Evolutionary conservation across 768 basidiomycete species (phyloP).

Genomic region (Lactarius evosmus): DNA sequence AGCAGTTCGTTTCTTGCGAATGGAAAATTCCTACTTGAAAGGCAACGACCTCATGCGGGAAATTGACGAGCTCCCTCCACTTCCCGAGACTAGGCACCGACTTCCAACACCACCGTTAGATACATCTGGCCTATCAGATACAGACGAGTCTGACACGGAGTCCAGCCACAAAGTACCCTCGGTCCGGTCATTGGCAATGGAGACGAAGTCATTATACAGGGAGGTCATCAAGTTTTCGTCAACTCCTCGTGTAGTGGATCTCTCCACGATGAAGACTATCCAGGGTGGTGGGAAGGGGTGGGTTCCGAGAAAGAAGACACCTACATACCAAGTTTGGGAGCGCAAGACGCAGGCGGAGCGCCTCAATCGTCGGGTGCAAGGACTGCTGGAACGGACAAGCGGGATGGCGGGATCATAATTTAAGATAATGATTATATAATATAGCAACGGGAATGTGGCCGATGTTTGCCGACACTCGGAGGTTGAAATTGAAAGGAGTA

Average conservation of each 20-base stretch:
- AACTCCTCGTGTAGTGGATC: constrained; percentile 80
- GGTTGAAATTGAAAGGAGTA: constrained; percentile 8
- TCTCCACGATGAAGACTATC: constrained; percentile 58
- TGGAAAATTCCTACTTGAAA: constrained; percentile 90
- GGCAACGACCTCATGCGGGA: constrained; percentile 87
- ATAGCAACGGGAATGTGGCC: neutral
- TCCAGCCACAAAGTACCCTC: constrained; percentile 42
- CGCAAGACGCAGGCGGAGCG: constrained; percentile 73
- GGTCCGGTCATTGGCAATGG: constrained; percentile 66
- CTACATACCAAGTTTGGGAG: constrained; percentile 78
- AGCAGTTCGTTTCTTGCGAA: constrained; percentile 88
- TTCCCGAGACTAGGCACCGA: constrained; percentile 49
- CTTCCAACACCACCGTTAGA: constrained; percentile 64
- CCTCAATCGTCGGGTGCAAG: constrained; percentile 64
- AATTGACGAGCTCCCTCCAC: constrained; percentile 67
- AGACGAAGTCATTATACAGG: constrained; percentile 84
- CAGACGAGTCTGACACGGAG: constrained; percentile 57
- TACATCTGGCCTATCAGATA: constrained; percentile 63
- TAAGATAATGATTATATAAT: neutral
- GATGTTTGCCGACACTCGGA: constrained; percentile 24
- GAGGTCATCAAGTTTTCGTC: constrained; percentile 86
- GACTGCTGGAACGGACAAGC: constrained; percentile 64
- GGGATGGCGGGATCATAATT: constrained; percentile 33
- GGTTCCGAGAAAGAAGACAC: constrained; percentile 77
- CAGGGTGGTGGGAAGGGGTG: constrained; percentile 55